Evolutionary conservation across 129 eudicot genomes (phyloP).

Genomic region (Flaveria ramosissima): DNA sequence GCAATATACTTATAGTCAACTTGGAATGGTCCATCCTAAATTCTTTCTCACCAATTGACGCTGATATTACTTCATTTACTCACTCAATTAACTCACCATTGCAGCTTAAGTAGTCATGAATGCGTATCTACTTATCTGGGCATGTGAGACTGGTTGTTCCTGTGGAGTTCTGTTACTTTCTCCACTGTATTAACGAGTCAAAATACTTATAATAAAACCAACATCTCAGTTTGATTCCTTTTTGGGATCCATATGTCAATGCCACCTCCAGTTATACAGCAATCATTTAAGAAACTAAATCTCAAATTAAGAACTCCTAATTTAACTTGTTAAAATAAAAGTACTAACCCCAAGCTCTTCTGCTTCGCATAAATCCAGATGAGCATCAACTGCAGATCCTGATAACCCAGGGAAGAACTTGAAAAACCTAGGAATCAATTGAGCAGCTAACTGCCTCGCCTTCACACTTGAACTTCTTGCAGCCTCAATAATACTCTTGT

Average conservation of each 20-base stretch:
- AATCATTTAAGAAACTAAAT: neutral
- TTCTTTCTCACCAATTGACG: neutral
- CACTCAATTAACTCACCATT: neutral
- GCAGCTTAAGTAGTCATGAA: neutral
- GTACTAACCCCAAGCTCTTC: slow-evolving; percentile 86
- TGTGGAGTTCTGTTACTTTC: too few relatives aligned
- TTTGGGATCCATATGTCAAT: neutral
- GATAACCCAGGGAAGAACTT: slow-evolving; percentile 71
- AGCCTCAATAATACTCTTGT: slow-evolving; percentile 71
- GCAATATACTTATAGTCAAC: neutral
- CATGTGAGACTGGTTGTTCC: neutral
- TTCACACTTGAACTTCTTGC: slow-evolving; percentile 62
- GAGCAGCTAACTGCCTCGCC: slow-evolving; percentile 86
- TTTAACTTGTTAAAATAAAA: neutral
- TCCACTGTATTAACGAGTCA: neutral
- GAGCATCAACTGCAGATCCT: slow-evolving; percentile 67
- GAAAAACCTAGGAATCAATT: slow-evolving; percentile 83
- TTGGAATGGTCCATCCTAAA: neutral
- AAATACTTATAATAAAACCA: neutral
- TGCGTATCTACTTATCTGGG: neutral
- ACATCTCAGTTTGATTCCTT: neutral
- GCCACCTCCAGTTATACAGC: neutral
- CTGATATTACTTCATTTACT: neutral
- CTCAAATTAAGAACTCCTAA: neutral
- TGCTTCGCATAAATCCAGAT: slow-evolving; percentile 88